Evolutionary conservation across 2,329 filamentous ascomycete species (phyloP).

Genomic region (Chaetomium sp.): DNA sequence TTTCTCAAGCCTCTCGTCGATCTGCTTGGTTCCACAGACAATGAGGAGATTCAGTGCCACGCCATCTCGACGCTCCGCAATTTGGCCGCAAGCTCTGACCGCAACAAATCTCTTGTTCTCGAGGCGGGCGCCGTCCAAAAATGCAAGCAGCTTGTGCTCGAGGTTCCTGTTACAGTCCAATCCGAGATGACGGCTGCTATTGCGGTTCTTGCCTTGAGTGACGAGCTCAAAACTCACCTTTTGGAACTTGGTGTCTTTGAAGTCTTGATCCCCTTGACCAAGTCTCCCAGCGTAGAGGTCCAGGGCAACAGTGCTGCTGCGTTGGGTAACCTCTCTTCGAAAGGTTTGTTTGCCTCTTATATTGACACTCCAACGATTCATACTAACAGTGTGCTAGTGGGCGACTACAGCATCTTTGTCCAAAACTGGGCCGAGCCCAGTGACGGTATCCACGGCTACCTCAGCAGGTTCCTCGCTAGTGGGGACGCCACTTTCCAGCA

Average conservation of each 20-base stretch:
- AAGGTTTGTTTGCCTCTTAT: conserved; percentile 52
- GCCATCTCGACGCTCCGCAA: conserved; percentile 96
- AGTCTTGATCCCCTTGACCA: conserved; percentile 88
- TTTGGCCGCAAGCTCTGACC: conserved; percentile 89
- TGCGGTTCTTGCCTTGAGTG: conserved; percentile 88
- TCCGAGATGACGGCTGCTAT: conserved; percentile 99
- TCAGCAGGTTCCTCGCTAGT: conserved; percentile 85
- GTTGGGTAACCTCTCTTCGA: conserved; percentile 90
- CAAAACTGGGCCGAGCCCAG: conserved; percentile 89
- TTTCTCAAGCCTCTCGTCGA: conserved; percentile 93
- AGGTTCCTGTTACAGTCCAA: conserved; percentile 89
- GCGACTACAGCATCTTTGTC: conserved; percentile 93
- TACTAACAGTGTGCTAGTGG: conserved; percentile 51
- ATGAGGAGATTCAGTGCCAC: conserved; percentile 98
- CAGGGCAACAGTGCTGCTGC: conserved; percentile 97
- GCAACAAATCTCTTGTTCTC: conserved; percentile 95
- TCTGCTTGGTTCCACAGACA: conserved; percentile 87
- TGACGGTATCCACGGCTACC: conserved; percentile 91
- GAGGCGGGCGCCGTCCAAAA: conserved; percentile 97
- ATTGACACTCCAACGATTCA: not conserved
- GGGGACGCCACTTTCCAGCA: conserved; percentile 98
- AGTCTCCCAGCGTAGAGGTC: conserved; percentile 93
- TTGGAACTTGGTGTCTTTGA: conserved; percentile 92
- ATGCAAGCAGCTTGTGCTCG: conserved; percentile 92
- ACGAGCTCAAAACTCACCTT: conserved; percentile 88